Evolutionary conservation across 2,329 filamentous ascomycete genomes (phyloP), one percentile per base, ranked within the genome.

Genomic region (Escovopsis weberi): DNA sequence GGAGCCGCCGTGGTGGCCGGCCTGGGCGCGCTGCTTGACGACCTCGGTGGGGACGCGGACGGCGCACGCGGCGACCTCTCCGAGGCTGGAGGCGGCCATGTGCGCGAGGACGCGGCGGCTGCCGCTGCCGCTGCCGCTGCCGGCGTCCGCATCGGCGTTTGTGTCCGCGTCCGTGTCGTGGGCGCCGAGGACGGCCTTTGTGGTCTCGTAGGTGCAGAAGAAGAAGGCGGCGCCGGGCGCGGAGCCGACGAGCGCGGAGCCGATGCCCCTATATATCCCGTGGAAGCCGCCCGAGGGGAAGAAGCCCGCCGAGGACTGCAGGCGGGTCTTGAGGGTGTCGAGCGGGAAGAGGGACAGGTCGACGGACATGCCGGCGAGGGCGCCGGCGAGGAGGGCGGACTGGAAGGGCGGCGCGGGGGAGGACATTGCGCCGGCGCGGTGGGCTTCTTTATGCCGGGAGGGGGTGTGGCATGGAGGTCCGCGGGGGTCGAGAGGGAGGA

Each of bases 321-420:
- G 85, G 12, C 91, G 87, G 37, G 93, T 98, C 68, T 98, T 98
- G 59, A 98, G 80, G 0, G 91, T 98, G 74, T 98, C 93, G 70
- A 98, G 86, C 1, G 91, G 91, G 69, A 85, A 98, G 58, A 98
- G 85, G 43, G 87, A 87, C 56, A 94, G 80, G 74, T 98, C 91
- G 63, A 96, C 91, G 12, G 88, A 94, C 39, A 91, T 91, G 58
- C 91, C 91, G 51, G 91, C 91, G 51, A 95, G 69, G 57, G 80
- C 91, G 61, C 91, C 91, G 52, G 91, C 86, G 70, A 80, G 60
- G 54, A 81, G 75, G 55, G 77, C 74, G 26, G 73, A 70, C 42
- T 70, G 69, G 67, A 78, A 80, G 54, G 68, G 58, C 33, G 66
- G 64, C 34, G 45, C 40, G 15, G 28, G 28, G 23, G 52, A 40